Evolutionary conservation across 768 basidiomycete genomes (phyloP).

Genomic region (Tulasnella sp.): DNA sequence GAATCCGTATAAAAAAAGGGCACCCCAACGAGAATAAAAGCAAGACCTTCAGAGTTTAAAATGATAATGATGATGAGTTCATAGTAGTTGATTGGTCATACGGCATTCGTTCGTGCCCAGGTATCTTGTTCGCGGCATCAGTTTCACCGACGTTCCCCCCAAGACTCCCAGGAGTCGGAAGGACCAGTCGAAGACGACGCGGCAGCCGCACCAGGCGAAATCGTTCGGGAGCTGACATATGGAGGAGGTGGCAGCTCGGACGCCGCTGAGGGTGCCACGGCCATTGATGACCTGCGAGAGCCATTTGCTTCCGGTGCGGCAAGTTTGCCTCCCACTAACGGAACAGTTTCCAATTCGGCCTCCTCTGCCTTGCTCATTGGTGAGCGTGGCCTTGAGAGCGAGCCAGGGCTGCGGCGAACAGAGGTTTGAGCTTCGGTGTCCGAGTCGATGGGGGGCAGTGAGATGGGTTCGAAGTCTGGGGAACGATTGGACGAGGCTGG

Average conservation of each 20-base stretch:
- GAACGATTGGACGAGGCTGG: constrained; percentile 35
- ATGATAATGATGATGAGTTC: constrained; percentile 7
- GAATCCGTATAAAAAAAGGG: neutral
- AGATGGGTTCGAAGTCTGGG: constrained; percentile 14
- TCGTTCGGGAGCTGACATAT: constrained; percentile 12
- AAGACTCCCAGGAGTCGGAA: constrained; percentile 14
- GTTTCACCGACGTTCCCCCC: constrained; percentile 11
- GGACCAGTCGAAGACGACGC: neutral
- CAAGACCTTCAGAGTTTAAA: constrained; percentile 9
- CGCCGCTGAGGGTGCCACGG: neutral
- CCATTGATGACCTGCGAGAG: neutral
- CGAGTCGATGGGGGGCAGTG: constrained; percentile 10
- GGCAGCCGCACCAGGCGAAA: neutral
- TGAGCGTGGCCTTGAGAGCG: constrained; percentile 8
- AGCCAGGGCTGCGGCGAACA: neutral
- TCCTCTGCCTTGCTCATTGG: constrained; percentile 15
- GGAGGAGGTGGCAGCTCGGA: constrained; percentile 16
- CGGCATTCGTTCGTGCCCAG: neutral
- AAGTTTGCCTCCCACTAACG: neutral
- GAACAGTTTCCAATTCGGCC: neutral
- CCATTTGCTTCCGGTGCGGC: neutral
- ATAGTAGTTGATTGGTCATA: constrained; percentile 4
- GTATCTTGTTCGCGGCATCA: neutral
- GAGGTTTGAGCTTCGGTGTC: constrained; percentile 4
- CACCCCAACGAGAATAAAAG: neutral